Base-by-base conservation (phyloP, 1,139 yeast species). In the Debaryomyces psychrophilus region DNA sequence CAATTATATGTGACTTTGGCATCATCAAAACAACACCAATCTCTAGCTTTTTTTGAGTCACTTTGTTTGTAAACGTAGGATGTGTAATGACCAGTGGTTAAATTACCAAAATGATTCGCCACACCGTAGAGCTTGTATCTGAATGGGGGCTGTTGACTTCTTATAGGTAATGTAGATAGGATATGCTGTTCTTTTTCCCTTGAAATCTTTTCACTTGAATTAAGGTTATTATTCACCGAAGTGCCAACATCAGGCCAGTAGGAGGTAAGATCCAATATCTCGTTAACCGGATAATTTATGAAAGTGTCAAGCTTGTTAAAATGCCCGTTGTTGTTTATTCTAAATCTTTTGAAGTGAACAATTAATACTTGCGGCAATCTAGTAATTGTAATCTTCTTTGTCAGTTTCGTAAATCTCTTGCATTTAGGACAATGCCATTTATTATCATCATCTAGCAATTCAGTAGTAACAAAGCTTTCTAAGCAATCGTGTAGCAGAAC, bases 61-160 rank as follows among this genome's bases (percentile, higher is more conserved):
- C 71, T 71, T 5, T 74, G 62, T 55, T 88, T 87, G 56, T 83
- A 72, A 2, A 90, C 95, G 59, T 83, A 87, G 0, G 96, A 77
- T 0, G 98, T 93, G 64, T 93, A 93, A 66, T 93, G 99, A 0
- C 99, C 98, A 2, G 96, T 90, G 40, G 86, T 81, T 41, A 92
- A 71, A 25, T 73, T 69, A 2, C 99, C 98, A 52, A 74, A 79
- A 65, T 93, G 99, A 56, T 89, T 87, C n/a, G 92, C 93, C 27
- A 92, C 96, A 0, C 87, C 96, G 56, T 84, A 88, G 31, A 93
- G 68, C 53, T 81, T 82, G 64, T 92, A 93, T 29, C 78, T 71
- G 64, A 87, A 90, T 2, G 97, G 97, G 1, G 95, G 86, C 0
- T 65, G 63, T 65, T 90, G 97, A 20, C 88, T 90, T 52, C 96